Evolutionary conservation across 208 protist species (phyloP).

Genomic region (Porcisia hertigi): DNA sequence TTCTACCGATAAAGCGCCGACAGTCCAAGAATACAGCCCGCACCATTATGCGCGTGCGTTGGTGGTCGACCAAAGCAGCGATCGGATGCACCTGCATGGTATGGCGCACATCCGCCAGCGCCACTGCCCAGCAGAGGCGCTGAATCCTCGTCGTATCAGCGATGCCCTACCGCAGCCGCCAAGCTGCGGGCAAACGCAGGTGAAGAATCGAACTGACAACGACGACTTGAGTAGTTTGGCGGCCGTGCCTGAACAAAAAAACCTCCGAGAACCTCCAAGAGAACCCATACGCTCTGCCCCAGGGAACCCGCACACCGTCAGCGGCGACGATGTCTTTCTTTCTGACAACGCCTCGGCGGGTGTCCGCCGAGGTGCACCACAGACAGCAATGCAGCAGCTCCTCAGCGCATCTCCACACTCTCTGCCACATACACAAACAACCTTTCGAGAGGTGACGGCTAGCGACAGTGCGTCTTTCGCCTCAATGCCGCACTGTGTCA

Average conservation of each 20-base stretch:
- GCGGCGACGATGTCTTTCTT: constrained; percentile 10
- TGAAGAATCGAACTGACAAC: neutral
- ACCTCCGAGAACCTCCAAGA: neutral
- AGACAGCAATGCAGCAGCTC: neutral
- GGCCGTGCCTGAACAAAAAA: neutral
- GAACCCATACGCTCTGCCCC: neutral
- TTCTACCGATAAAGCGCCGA: neutral
- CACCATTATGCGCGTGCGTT: neutral
- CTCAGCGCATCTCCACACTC: neutral
- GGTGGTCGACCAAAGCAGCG: neutral
- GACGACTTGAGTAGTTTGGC: constrained; percentile 1
- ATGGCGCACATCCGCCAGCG: constrained; percentile 21
- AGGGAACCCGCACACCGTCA: neutral
- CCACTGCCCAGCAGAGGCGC: neutral
- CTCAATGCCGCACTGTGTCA: neutral
- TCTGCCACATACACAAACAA: neutral
- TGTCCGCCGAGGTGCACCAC: neutral
- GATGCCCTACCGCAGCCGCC: neutral
- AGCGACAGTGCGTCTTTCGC: neutral
- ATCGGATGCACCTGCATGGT: neutral
- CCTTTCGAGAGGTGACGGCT: neutral
- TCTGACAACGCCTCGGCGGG: constrained; percentile 8
- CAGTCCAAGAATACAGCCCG: neutral
- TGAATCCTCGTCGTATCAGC: neutral
- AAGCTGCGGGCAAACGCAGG: neutral